Evolutionary conservation across 148 eudicot species (phyloP).

Genomic region (Vaccinium darrowii): DNA sequence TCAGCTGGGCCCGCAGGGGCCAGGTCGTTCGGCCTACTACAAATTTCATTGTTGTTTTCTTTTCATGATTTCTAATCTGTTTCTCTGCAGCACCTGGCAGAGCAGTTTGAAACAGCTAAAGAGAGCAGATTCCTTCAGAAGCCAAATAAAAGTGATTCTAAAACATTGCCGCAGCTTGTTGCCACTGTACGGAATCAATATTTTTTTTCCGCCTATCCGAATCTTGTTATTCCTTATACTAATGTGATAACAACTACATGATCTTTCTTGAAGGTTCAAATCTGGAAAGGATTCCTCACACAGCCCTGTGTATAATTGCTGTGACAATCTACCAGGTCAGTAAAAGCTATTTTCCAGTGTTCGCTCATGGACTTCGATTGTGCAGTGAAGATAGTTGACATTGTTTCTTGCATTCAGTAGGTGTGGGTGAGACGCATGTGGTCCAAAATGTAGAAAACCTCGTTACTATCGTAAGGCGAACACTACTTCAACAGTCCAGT

Average conservation of each 20-base stretch:
- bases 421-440: conserved; percentile 30
- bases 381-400: not conserved
- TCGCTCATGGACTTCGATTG: not conserved
- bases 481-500: conserved; percentile 60
- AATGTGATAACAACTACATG: not conserved
- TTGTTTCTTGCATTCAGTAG: conserved; percentile 28
- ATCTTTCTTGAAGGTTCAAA: conserved; percentile 46
- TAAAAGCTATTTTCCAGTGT: conserved; percentile 13
- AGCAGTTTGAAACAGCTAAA: conserved; percentile 27
- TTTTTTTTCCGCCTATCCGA: not conserved
- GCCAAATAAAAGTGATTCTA: conserved; percentile 27
- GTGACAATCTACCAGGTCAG: conserved; percentile 50
- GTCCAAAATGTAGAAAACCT: conserved; percentile 27
- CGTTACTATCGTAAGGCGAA: conserved; percentile 42
- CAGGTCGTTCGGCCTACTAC: too few relatives aligned
- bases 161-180: conserved; percentile 24
- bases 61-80: conserved; percentile 13
- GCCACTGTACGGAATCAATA: conserved; percentile 32
- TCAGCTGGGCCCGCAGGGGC: too few relatives aligned
- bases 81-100: conserved; percentile 38
- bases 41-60: not conserved
- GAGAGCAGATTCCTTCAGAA: conserved; percentile 27
- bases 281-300: conserved; percentile 22
- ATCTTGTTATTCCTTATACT: not conserved
- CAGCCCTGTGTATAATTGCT: conserved; percentile 26